Conservation (phyloP, 495 filamentous ascomycete genomes). For the Parathielavia appendiculata region DNA sequence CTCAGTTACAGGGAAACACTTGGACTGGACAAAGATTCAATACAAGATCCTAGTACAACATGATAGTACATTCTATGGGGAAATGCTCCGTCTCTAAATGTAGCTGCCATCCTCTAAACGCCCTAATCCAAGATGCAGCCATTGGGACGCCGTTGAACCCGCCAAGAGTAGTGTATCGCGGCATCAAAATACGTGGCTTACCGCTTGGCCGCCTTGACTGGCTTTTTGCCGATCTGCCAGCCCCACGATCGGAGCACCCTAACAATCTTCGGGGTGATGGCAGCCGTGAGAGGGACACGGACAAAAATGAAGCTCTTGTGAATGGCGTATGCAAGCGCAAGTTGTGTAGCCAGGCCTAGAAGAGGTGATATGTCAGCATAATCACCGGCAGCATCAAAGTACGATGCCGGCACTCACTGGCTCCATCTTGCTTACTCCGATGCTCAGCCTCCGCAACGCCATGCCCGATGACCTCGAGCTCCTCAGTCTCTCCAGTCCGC, state of each 20-base stretch:
- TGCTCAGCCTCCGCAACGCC: conserved; percentile 50
- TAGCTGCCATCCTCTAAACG: conserved; percentile 13
- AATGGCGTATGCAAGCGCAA: conserved; percentile 91
- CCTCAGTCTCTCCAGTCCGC: conserved; percentile 24
- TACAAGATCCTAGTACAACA: conserved; percentile 13
- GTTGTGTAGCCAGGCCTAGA: conserved; percentile 62
- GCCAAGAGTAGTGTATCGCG: background rate
- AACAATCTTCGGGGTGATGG: conserved; percentile 86
- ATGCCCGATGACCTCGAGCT: conserved; percentile 42
- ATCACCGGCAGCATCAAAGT: background rate
- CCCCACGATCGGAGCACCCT: conserved; percentile 81
- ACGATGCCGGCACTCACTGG: conserved; percentile 44
- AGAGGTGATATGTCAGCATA: background rate
- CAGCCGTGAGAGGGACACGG: conserved; percentile 82
- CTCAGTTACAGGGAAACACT: no score
- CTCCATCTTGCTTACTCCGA: conserved; percentile 42
- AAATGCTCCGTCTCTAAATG: conserved; percentile 15
- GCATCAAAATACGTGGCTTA: background rate
- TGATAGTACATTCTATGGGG: conserved; percentile 26
- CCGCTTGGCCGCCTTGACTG: conserved; percentile 18
- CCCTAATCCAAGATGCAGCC: conserved; percentile 9
- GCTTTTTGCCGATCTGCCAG: conserved; percentile 51
- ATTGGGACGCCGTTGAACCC: background rate
- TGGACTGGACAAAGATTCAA: background rate
- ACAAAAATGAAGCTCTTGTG: conserved; percentile 98